Conservation (phyloP, 139 green algal genomes). For the Gonium pectorale region DNA sequence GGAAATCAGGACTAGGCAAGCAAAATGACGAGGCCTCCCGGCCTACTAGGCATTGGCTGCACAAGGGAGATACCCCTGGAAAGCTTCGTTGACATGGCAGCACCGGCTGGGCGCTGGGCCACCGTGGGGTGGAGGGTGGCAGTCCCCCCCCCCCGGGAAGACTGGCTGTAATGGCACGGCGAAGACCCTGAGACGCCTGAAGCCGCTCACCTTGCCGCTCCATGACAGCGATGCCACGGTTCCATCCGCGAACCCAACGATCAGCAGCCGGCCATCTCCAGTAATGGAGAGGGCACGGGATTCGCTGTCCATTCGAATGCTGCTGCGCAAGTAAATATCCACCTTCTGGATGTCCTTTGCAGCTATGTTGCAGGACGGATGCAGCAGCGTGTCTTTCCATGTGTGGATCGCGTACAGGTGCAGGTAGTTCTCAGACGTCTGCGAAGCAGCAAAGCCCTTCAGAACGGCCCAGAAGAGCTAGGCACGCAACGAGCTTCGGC, state of each 20-base stretch:
- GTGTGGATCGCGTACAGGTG: slow-evolving; percentile 75
- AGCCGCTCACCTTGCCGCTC: slow-evolving; percentile 71
- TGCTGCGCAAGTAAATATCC: slow-evolving; percentile 76
- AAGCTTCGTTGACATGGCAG: no score
- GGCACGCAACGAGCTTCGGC: no score
- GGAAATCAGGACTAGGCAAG: no score
- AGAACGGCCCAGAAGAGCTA: no score
- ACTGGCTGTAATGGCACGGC: no score
- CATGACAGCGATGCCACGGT: slow-evolving; percentile 70
- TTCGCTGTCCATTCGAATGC: slow-evolving; percentile 48
- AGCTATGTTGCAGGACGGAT: slow-evolving; percentile 1
- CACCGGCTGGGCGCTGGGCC: no score
- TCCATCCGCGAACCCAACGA: slow-evolving; percentile 73
- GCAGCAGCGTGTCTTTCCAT: slow-evolving; percentile 64
- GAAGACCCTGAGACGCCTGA: no score
- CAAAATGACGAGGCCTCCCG: no score
- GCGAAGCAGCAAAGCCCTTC: slow-evolving; percentile 28
- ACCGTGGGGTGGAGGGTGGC: no score
- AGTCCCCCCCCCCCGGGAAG: no score
- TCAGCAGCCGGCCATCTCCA: slow-evolving; percentile 63
- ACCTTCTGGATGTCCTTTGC: slow-evolving; percentile 47
- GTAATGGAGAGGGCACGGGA: slow-evolving; percentile 37
- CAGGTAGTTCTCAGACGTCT: slow-evolving; percentile 75
- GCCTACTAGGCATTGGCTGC: no score
- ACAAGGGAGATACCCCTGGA: no score